Conservation (phyloP, 352 stramenopile genomes). For the Globisporangium nagaii region DNA sequence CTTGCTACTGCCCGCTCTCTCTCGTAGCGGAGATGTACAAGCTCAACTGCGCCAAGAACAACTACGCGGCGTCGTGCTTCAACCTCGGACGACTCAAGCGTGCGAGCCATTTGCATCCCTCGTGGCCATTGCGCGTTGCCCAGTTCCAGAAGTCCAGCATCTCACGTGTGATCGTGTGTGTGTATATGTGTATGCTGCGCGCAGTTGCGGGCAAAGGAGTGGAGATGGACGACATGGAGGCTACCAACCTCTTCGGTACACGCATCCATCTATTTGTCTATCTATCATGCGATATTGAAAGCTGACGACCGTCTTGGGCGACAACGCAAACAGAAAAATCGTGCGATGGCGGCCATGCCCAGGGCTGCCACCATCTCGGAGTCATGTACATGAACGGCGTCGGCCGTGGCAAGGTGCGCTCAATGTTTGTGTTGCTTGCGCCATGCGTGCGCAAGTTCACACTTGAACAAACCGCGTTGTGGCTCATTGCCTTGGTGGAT, state of each 20-base stretch:
- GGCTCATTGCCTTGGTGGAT: not conserved
- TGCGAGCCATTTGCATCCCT: no score
- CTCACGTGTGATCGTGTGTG: not conserved
- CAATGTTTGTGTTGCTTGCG: not conserved
- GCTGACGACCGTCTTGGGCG: not conserved
- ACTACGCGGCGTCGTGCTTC: constrained; percentile 81
- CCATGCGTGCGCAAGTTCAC: no score
- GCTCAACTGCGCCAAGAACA: constrained; percentile 80
- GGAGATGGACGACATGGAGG: constrained; percentile 58
- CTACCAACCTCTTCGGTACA: constrained; percentile 66
- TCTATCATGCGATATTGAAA: not conserved
- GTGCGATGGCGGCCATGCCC: constrained; percentile 61
- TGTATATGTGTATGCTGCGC: not conserved
- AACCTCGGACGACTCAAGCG: constrained; percentile 78
- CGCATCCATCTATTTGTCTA: not conserved
- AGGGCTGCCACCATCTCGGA: constrained; percentile 82
- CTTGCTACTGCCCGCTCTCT: no score
- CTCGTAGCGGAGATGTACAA: constrained; percentile 66
- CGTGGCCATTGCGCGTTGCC: no score
- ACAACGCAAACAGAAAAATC: constrained; percentile 54
- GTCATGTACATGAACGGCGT: constrained; percentile 76
- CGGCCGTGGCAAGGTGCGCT: constrained; percentile 60
- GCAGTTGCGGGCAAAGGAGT: constrained; percentile 77
- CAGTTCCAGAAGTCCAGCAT: no score
- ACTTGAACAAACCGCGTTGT: no score